Percentiles rank a stretch among this genome's conserved stretches.
Conservation (phyloP, 2,329 filamentous ascomycete species). For the Pyricularia grisea region DNA sequence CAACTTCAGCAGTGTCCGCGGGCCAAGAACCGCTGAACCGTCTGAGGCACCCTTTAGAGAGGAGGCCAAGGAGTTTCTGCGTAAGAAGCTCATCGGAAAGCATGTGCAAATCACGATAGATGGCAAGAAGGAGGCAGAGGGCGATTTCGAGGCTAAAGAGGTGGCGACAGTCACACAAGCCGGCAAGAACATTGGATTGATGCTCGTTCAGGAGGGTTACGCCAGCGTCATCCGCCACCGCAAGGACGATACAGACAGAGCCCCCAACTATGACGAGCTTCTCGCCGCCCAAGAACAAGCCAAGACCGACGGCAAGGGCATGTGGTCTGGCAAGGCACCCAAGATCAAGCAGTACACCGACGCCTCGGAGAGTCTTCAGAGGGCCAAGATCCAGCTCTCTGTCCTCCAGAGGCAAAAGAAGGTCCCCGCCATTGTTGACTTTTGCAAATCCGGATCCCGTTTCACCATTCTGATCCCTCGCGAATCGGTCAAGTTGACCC, state of each 20-base stretch:
- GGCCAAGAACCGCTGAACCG: slow-evolving; percentile 80
- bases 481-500: slow-evolving; percentile 88
- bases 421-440: slow-evolving; percentile 89
- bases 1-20: slow-evolving; percentile 74
- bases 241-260: slow-evolving; percentile 88
- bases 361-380: slow-evolving; percentile 85
- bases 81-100: slow-evolving; percentile 92
- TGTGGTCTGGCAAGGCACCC: slow-evolving; percentile 86
- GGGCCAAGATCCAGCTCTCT: slow-evolving; percentile 88
- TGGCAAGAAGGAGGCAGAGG: slow-evolving; percentile 79
- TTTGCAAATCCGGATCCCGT: slow-evolving; percentile 91
- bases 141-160: slow-evolving; percentile 89
- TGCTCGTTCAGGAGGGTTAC: slow-evolving; percentile 86
- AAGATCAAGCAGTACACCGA: slow-evolving; percentile 78
- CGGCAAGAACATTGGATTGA: slow-evolving; percentile 77
- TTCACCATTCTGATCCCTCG: slow-evolving; percentile 89
- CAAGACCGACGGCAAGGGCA: slow-evolving; percentile 82
- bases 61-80: slow-evolving; percentile 91
- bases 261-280: slow-evolving; percentile 87
- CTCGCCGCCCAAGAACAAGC: slow-evolving; percentile 72
- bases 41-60: slow-evolving; percentile 82
- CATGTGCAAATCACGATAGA: slow-evolving; percentile 84
- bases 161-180: slow-evolving; percentile 80
- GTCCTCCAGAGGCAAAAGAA: slow-evolving; percentile 85
- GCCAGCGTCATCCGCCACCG: slow-evolving; percentile 90